Conservation (phyloP, 140 eudicot genomes). For the Stevia rebaudiana region DNA sequence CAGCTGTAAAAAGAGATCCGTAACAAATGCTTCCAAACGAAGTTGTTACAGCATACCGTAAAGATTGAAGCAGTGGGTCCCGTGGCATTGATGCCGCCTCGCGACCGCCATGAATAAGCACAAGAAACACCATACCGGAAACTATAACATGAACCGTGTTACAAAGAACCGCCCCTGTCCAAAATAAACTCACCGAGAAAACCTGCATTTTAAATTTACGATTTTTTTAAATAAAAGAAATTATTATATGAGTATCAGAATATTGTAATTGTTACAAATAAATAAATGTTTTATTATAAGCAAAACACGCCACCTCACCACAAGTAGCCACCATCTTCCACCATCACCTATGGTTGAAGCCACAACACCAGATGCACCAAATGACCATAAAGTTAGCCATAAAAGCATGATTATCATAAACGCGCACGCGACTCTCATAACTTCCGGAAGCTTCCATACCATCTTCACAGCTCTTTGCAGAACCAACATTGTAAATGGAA, state of each 20-base stretch:
- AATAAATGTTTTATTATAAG: constrained; percentile 18
- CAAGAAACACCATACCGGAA: constrained; percentile 96
- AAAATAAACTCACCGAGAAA: constrained; percentile 80
- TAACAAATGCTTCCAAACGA: constrained; percentile 98
- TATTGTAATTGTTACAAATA: not conserved
- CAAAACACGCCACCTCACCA: constrained; percentile 95
- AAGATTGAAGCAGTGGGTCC: constrained; percentile 59
- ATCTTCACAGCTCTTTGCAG: constrained; percentile 82
- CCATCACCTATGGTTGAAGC: constrained; percentile 79
- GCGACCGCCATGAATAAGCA: constrained; percentile 84
- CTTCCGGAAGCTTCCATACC: constrained; percentile 89
- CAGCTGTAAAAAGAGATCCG: constrained; percentile 99
- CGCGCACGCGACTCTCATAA: constrained; percentile 59
- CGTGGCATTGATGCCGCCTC: constrained; percentile 76
- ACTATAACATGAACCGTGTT: constrained; percentile 89
- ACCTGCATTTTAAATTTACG: constrained; percentile 49
- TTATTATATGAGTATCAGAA: not conserved
- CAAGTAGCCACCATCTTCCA: constrained; percentile 97
- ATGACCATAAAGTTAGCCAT: constrained; percentile 90
- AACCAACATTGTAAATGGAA: constrained; percentile 88
- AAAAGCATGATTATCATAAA: constrained; percentile 78
- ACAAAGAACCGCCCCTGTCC: constrained; percentile 98
- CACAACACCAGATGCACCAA: constrained; percentile 89
- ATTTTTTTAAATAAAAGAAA: not conserved
- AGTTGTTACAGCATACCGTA: constrained; percentile 81